Base-by-base conservation (phyloP, 345 rosid species). In the Acer saccharum region DNA sequence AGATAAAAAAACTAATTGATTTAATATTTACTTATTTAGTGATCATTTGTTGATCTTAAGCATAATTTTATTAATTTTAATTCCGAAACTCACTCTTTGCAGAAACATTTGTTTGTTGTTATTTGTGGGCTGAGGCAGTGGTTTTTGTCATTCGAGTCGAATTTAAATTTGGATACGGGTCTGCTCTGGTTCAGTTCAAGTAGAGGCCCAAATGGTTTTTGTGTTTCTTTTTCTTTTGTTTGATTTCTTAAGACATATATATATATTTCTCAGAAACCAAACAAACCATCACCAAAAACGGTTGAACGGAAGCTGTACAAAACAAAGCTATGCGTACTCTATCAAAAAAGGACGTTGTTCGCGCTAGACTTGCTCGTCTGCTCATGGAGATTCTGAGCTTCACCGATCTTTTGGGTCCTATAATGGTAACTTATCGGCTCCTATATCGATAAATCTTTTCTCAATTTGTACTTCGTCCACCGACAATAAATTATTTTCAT, bases 341-440 rank as follows among this genome's bases (percentile, higher is more conserved):
- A 81, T 65, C 82, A 84, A 76, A 88, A n/a, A 87, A 71, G 99
- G 99, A 50, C 89, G 70, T 68, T 96, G 99, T 79, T 79, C 87
- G 17, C 93, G 95, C 72, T 93, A 82, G 17, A 87, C 85, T 70
- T 96, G 99, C 82, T 81, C 93, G 4, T 95, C 87, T 69, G 98
- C 99, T 3, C 99, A 96, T 70, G 99, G 99, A 71, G 84, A 76
- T 79, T 89, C 90, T 27, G 99, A 96, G 83, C 99, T 96, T 41
- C 87, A 97, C 71, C 93, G 83, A 25, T 84, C 85, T 55, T 77
- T 77, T 20, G 87, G 79, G 69, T 85, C 97, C 27, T 79, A 55
- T 55, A 63, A 82, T n/a, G 99, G 98, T 96, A 87, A 52, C 21
- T 66, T 68, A 29, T 48, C 13, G 75, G 17, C 23, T 75, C 7